Base-by-base conservation (phyloP, 805 yeast genomes). In the Saccharomycopsis synnaedendra region DNA sequence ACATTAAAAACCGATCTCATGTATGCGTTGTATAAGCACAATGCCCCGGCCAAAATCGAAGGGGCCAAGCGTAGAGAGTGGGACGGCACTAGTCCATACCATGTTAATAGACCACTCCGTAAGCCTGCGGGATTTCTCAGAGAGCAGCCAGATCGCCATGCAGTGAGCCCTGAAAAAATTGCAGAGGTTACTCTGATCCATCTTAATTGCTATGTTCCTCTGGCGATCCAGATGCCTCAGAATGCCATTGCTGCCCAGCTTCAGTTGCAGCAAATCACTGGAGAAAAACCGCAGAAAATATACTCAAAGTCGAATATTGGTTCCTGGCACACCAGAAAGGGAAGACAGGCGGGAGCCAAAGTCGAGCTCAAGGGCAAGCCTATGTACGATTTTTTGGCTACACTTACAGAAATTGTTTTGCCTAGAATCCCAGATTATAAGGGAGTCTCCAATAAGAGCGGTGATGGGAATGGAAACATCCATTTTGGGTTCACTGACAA, bases 241-340 rank as follows among this genome's bases (percentile, higher is more conserved):
- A 70, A 79, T 52, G 85, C 87, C 32, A 75, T 88, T 48, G 74
- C 88, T 34, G 86, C 95, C 7, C 70, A 78, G 45, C 71, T 86
- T 51, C 90, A 85, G 65, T 61, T 93, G 49, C 94, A 93, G 58
- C 97, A 90, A 63, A 84, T 93, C 58, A 90, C 98, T n/a, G 95
- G 95, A 52, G 78, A 74, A 52, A 85, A 87, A 63, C 88, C 97
- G 37, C 68, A 71, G 52, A 74, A 82, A 29, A 68, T 87, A 11
- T 84, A 70, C 60, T 82, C 94, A 39, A 83, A 77, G 59, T 73
- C 85, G 6, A 87, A 87, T 64, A 85, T 86, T 34, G 82, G 89
- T 46, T 74, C 77, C 42, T 89, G 96, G 96, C 80, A 80, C 56
- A 73, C 89, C 47, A 79, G 97, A 64, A 80, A 80, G 43, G 96